These are phyloP conservation scores for Prunella vulgaris DNA, from an alignment of 257 asterid genomes.

Conservation along the genomic window DNA sequence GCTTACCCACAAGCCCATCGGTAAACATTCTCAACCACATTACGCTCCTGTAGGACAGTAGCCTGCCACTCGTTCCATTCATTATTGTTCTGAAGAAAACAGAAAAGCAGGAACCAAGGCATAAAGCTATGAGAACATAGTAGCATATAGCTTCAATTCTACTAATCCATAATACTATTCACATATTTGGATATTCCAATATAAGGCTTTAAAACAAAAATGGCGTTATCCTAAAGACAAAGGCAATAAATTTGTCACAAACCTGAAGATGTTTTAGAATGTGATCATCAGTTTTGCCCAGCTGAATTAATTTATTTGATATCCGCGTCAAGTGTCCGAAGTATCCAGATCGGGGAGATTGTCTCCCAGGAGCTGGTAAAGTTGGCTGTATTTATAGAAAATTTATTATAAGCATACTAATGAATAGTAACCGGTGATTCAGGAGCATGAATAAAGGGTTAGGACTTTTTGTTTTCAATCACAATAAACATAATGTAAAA, in stretches of 20 bases:
- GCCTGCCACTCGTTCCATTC: constrained; percentile 83
- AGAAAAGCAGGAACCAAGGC: constrained; percentile 11
- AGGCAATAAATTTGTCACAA: constrained; percentile 4
- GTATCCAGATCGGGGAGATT: constrained; percentile 69
- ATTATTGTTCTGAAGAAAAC: constrained; percentile 51
- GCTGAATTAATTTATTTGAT: constrained; percentile 67
- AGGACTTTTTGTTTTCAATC: neutral
- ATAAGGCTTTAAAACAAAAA: neutral
- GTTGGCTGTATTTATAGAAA: constrained; percentile 56
- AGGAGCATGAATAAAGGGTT: neutral
- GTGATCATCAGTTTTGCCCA: constrained; percentile 44
- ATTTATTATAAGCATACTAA: constrained; percentile 1
- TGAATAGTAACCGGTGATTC: neutral
- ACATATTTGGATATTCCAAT: neutral
- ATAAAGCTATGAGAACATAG: neutral
- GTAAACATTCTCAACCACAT: constrained; percentile 67
- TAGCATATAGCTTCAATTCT: neutral
- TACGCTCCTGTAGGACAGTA: constrained; percentile 73
- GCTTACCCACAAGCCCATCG: constrained; percentile 99
- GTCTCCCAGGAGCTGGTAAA: constrained; percentile 48
- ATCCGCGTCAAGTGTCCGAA: constrained; percentile 78
- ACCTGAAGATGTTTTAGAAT: constrained; percentile 67
- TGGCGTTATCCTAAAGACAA: neutral
- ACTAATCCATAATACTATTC: neutral
- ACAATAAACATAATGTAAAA: constrained; percentile 2